Percentiles rank a stretch among this genome's conserved stretches.
These are phyloP conservation scores for Arachnomyces sp. DNA, from an alignment of 2,329 filamentous ascomycete species.

Conservation along the genomic window DNA sequence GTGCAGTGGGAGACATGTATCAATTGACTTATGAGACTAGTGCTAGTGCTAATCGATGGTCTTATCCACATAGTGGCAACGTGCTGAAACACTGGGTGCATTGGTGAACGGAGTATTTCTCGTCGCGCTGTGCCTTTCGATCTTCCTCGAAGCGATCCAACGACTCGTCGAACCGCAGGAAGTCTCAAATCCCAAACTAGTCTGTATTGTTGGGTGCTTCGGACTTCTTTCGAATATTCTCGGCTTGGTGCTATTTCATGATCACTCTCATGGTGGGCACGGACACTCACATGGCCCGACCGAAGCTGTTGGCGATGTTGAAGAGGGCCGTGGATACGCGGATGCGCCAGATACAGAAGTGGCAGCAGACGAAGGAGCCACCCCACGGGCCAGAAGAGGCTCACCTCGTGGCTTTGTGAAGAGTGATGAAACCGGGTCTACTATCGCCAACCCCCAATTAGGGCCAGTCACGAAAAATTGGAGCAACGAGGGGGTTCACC, in stretches of 20 bases:
- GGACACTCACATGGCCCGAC: conserved; percentile 43
- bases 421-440: conserved; percentile 22
- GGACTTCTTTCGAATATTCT: conserved; percentile 83
- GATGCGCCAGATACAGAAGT: conserved; percentile 25
- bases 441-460: conserved; percentile 13
- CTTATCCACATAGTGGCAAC: conserved; percentile 67
- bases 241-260: conserved; percentile 84
- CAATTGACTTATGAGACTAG: too few species aligned
- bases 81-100: conserved; percentile 91
- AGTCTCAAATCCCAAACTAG: conserved; percentile 75
- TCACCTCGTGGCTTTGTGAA: conserved; percentile 13
- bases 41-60: neutral
- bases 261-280: conserved; percentile 66
- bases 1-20: conserved; percentile 25
- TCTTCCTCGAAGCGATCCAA: conserved; percentile 89
- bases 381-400: too few species aligned
- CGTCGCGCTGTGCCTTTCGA: conserved; percentile 90
- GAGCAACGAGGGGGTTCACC: conserved; percentile 2
- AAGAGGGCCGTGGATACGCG: conserved; percentile 39
- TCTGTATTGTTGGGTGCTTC: conserved; percentile 79
- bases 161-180: conserved; percentile 86
- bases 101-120: conserved; percentile 97
- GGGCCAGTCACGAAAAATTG: too few species aligned
- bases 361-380: conserved; percentile 45
- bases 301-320: conserved; percentile 40